Evolutionary conservation across 345 rosid genomes (phyloP), one percentile per base, ranked within the genome.

Genomic region (Melastoma malabathricum): DNA sequence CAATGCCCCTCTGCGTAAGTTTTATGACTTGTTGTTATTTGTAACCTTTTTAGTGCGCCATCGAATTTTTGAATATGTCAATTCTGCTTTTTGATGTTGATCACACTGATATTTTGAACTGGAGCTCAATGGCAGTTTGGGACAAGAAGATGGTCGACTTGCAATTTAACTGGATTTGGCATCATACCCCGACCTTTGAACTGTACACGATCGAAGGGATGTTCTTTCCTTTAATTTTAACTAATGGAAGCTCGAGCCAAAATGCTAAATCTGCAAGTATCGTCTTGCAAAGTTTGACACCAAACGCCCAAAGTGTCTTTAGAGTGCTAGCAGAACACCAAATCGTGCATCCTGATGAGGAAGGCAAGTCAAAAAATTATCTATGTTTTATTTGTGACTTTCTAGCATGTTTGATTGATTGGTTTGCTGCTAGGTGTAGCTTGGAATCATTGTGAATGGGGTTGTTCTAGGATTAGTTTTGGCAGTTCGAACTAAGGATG

Each of bases 61-160:
- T 27, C 6, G 31, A 3, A 27, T 6, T 6, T 18, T 10, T 3
- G 34, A 41, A 13, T 29, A 9, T 18, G 47, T 18, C 54, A 12
- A 25, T n/a, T 23, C 7, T 50, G 43, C 18, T 23, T 16, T 54
- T 43, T 38, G 2, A 13, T 15, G 23, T 47, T 43, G 58, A 44
- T 54, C 15, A 44, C 22, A 10, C 18, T 47, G 23, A 25, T 10
- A 44, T 23, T 50, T 59, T n/a, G 31, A 27, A 15, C 39, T 0
- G 22, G 41, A 10, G 5, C 62, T 19, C 51, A 46, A 47, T 63
- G 55, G 14, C 68, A 87, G 96, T 87, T 73, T 87, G 98, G 96
- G 98, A 92, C 76, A 92, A 92, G 89, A 87, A 92, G 79, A 84
- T 92, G 90, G 95, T 84, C 61, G 79, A 87, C 68, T 71, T 75